Percentiles rank a stretch among this genome's conserved stretches.
These are phyloP conservation scores for Termitomyces sp. DNA, from an alignment of 768 basidiomycete genomes.

Conservation along the genomic window DNA sequence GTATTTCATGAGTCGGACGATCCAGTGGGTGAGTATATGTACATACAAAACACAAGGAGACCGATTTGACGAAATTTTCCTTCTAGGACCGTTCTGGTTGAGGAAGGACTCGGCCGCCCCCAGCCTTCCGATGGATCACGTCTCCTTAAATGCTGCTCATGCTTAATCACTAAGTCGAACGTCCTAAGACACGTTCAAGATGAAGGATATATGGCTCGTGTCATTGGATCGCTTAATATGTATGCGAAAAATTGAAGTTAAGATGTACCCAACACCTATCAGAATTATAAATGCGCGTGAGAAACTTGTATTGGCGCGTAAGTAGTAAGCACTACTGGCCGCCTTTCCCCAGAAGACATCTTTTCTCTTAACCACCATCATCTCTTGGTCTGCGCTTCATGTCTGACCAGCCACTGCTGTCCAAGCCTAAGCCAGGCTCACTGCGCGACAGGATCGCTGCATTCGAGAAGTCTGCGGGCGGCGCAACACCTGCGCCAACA, in stretches of 20 bases:
- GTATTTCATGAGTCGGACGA: slow-evolving; percentile 42
- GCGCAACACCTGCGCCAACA: slow-evolving; percentile 29
- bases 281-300: background rate
- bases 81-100: slow-evolving; percentile 36
- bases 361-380: slow-evolving; percentile 18
- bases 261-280: background rate
- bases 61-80: background rate
- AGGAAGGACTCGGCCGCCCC: slow-evolving; percentile 15
- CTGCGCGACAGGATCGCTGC: slow-evolving; percentile 87
- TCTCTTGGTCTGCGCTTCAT: slow-evolving; percentile 28
- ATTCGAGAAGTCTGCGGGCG: slow-evolving; percentile 65
- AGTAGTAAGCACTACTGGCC: background rate
- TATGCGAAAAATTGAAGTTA: background rate
- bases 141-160: slow-evolving; percentile 12
- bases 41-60: background rate
- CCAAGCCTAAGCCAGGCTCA: slow-evolving; percentile 71
- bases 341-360: background rate
- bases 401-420: slow-evolving; percentile 57
- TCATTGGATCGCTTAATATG: background rate
- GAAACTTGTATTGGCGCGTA: background rate
- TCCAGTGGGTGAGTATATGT: slow-evolving; percentile 36
- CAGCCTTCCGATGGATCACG: slow-evolving; percentile 16
- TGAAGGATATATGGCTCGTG: background rate
- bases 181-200: slow-evolving; percentile 7
- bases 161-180: background rate